Base-by-base conservation (phyloP, 2,329 filamentous ascomycete species). In the Neophaeococcomyces mojaviensis region DNA sequence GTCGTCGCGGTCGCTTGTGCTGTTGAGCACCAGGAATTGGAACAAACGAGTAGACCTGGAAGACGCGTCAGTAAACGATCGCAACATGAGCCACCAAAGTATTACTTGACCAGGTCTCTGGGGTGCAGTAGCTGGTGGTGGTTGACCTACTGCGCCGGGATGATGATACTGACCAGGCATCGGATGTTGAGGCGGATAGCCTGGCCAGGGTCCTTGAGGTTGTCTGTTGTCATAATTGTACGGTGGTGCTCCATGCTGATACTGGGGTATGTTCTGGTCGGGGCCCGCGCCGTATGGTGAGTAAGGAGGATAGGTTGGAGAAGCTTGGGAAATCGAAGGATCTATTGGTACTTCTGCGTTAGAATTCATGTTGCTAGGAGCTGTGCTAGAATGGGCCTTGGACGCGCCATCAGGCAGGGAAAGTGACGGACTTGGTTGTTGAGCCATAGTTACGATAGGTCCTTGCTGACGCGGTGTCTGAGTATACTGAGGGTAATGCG, bases 311-410 rank as follows among this genome's bases (percentile, higher is more conserved):
- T 94, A 96, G 60, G 87, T 89, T 50, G 90, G 89, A 76, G 88
- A 95, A 64, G 88, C 86, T 61, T 86, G 83, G 68, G 88, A 86
- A 67, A 96, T 95, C 68, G 88, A 94, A 63, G 89, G 88, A 94
- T 96, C 90, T 96, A 94, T 89, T 84, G 88, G 88, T 76, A 94
- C 81, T 82, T 88, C 84, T 79, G 78, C 79, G 88, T 95, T 86
- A 95, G 89, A 94, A 71, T 88, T 89, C 72, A 83, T 78, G 77
- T 80, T 76, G 47, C 53, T 49, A 58, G 65, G 62, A 59, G 61
- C 66, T 61, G 64, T 60, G 68, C 78, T 75, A 73, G 79, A 83
- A 82, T 85, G 81, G 78, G 76, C 70, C 74, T 71, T 83, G 73
- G 77, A 75, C 63, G 74, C 73, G 67, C 75, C 85, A 87, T 88